Percentiles rank a stretch among this genome's conserved stretches.
Evolutionary conservation across 2,329 filamentous ascomycete genomes (phyloP).

Genomic region (Pestalotiopsis sp.): DNA sequence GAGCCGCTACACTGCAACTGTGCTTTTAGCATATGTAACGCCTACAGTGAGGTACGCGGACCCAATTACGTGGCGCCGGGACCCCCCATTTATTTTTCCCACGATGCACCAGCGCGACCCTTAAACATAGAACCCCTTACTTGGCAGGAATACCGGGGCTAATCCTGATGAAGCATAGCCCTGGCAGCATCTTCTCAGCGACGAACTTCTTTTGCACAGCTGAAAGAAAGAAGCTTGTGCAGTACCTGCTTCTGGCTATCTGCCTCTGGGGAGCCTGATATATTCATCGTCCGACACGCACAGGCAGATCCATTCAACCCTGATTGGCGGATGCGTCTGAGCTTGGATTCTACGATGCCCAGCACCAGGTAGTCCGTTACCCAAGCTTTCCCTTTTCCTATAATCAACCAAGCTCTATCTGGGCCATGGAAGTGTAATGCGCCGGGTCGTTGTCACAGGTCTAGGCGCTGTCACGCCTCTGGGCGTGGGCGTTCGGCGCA

Average conservation of each 20-base stretch:
- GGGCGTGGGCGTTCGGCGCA: conserved; percentile 74
- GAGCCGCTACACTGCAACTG: background rate
- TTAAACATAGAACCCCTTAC: background rate
- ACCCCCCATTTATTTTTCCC: background rate
- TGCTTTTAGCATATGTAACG: too few relatives aligned
- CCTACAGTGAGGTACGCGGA: background rate
- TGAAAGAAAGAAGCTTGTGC: background rate
- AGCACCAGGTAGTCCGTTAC: background rate
- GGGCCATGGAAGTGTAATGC: conserved; percentile 50
- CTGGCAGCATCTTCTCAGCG: background rate
- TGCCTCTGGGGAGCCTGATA: background rate
- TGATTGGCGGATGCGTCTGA: background rate
- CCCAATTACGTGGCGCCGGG: conserved; percentile 5
- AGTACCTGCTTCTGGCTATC: background rate
- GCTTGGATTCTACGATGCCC: background rate
- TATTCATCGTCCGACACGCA: conserved; percentile 2
- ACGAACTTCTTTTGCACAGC: background rate
- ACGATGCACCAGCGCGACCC: background rate
- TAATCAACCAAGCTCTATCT: background rate
- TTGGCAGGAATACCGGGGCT: background rate
- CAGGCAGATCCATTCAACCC: background rate
- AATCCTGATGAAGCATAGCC: background rate
- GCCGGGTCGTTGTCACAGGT: conserved; percentile 82
- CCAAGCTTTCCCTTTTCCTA: background rate
- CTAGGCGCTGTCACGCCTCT: conserved; percentile 82